Evolutionary conservation across 164 flowering plant species (phyloP).

Genomic region (Vitis rotundifolia): DNA sequence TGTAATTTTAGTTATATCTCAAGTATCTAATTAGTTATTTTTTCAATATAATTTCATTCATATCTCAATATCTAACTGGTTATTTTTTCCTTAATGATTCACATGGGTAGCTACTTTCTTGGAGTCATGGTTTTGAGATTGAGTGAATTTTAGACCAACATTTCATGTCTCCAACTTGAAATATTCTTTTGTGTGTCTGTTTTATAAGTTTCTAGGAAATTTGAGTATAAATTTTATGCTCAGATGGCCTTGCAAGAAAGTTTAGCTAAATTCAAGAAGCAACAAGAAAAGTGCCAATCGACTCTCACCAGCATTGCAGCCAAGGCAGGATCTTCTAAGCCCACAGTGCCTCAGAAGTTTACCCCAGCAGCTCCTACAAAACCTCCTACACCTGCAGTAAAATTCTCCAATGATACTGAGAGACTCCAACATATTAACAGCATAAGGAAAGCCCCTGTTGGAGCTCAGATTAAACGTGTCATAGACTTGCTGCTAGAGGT

Average conservation of each 20-base stretch:
- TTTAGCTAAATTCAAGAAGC: slow-evolving; percentile 51
- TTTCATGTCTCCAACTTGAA: background rate
- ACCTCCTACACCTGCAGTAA: slow-evolving; percentile 47
- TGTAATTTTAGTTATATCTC: too few relatives aligned
- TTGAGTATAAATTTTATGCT: too few relatives aligned
- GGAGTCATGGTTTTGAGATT: background rate
- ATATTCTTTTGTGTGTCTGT: background rate
- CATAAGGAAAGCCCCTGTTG: slow-evolving; percentile 64
- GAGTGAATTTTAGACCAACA: too few relatives aligned
- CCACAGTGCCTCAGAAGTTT: slow-evolving; percentile 21
- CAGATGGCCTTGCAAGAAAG: slow-evolving; percentile 55
- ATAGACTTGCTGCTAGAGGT: slow-evolving; percentile 65
- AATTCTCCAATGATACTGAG: slow-evolving; percentile 73
- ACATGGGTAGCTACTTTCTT: too few relatives aligned
- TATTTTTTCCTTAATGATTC: background rate
- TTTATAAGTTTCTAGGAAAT: too few relatives aligned
- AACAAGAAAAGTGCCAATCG: slow-evolving; percentile 62
- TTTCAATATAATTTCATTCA: too few relatives aligned
- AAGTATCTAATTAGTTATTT: too few relatives aligned
- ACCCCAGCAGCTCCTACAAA: slow-evolving; percentile 26
- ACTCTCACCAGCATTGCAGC: slow-evolving; percentile 51
- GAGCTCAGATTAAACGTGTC: slow-evolving; percentile 77
- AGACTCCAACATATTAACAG: slow-evolving; percentile 67
- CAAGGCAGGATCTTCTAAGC: slow-evolving; percentile 31
- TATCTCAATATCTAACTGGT: background rate